phyloP scores from a whole-genome alignment of 2,329 filamentous ascomycete genomes.

The Hypoxylon sp. region DNA sequence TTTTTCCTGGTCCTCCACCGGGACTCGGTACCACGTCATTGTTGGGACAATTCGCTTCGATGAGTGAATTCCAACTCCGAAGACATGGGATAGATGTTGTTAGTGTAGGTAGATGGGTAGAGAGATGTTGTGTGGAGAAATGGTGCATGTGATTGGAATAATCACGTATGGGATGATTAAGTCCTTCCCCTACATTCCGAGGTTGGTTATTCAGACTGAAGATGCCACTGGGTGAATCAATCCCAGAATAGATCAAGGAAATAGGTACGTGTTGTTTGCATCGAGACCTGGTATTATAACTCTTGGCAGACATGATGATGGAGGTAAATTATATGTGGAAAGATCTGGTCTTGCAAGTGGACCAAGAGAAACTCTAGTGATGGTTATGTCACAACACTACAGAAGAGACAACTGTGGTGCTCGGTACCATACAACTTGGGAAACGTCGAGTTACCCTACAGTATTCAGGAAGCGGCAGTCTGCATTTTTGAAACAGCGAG shows the following conservation, averaged over 20 bases:
- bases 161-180: conserved; percentile 4
- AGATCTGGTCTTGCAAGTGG: background rate
- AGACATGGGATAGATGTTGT: conserved; percentile 9
- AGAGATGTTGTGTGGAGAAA: background rate
- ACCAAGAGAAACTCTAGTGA: background rate
- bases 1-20: background rate
- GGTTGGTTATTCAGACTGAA: conserved; percentile 9
- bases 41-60: background rate
- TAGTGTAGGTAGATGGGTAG: conserved; percentile 1
- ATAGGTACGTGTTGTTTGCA: background rate
- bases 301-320: background rate
- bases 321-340: background rate
- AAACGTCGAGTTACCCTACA: background rate
- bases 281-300: background rate
- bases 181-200: background rate
- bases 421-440: background rate
- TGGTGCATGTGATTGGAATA: background rate
- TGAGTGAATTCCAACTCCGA: background rate
- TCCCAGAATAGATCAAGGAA: background rate
- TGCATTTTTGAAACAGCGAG: background rate
- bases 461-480: background rate
- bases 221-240: background rate
- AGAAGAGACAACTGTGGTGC: background rate
- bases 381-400: background rate
- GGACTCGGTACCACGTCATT: background rate